A percentile compares a stretch with the other conserved stretches of the same genome.
Evolutionary conservation across 2,329 filamentous ascomycete genomes (phyloP).

Genomic region (Hypoxylon sp.): DNA sequence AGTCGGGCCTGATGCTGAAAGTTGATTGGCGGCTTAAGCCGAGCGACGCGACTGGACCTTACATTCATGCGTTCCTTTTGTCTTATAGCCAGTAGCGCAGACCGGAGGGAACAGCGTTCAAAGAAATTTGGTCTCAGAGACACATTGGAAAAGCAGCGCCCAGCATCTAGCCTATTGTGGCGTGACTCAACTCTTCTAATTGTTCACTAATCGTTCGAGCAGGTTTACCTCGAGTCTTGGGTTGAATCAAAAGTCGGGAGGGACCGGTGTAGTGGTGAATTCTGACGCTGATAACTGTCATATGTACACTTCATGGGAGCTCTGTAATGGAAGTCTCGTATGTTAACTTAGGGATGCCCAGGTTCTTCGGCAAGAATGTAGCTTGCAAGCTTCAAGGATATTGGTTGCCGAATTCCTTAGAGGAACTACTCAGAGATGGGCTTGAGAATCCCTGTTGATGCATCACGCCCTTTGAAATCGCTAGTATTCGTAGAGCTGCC

Average conservation of each 20-base stretch:
- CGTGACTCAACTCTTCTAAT: conserved; percentile 17
- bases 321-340: background rate
- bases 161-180: conserved; percentile 24
- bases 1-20: conserved; percentile 9
- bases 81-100: conserved; percentile 15
- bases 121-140: background rate
- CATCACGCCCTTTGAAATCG: conserved; percentile 19
- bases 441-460: conserved; percentile 22
- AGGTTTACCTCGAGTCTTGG: conserved; percentile 1
- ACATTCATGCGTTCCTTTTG: conserved; percentile 3
- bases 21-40: conserved; percentile 23
- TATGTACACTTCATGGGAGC: background rate
- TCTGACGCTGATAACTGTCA: conserved; percentile 2
- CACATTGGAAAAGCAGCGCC: conserved; percentile 12
- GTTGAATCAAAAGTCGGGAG: conserved; percentile 4
- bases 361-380: background rate
- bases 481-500: conserved; percentile 12
- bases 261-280: conserved; percentile 1
- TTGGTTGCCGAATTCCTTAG: background rate
- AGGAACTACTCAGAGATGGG: conserved; percentile 6
- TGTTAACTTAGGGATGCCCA: conserved; percentile 3
- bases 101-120: conserved; percentile 5
- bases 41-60: conserved; percentile 20
- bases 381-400: background rate
- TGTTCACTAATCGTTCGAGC: conserved; percentile 24